Conservation (phyloP, 345 rosid species). For the Camelina hispida region DNA sequence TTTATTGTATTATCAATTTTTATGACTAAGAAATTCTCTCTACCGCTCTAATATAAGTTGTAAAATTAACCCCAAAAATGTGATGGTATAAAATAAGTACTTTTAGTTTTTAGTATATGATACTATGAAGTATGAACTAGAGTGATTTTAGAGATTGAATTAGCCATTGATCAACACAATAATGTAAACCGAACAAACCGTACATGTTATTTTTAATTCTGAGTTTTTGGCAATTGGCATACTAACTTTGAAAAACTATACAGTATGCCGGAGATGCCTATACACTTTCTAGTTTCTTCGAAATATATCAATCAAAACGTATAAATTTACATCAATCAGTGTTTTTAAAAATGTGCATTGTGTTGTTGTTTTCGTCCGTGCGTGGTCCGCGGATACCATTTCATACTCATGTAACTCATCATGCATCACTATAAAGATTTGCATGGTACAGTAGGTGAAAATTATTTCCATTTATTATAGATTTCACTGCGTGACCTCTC, state of each 20-base stretch:
- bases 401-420: not conserved
- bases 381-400: not conserved
- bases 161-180: not conserved
- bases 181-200: not conserved
- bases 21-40: too few relatives aligned
- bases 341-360: not conserved
- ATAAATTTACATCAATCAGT: not conserved
- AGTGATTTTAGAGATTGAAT: not conserved
- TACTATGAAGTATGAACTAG: not conserved
- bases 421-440: not conserved
- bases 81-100: not conserved
- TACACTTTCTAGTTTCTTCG: not conserved
- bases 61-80: not conserved
- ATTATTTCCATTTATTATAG: not conserved
- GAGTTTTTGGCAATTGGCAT: not conserved
- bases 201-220: not conserved
- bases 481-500: not conserved
- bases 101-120: too few relatives aligned
- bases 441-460: not conserved
- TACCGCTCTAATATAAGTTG: not conserved
- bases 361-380: not conserved
- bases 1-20: too few relatives aligned
- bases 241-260: not conserved
- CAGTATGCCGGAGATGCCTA: not conserved
- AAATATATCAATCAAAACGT: not conserved